These are phyloP conservation scores for Cynara cardunculus DNA, from an alignment of 129 eudicot genomes.

Conservation along the genomic window DNA sequence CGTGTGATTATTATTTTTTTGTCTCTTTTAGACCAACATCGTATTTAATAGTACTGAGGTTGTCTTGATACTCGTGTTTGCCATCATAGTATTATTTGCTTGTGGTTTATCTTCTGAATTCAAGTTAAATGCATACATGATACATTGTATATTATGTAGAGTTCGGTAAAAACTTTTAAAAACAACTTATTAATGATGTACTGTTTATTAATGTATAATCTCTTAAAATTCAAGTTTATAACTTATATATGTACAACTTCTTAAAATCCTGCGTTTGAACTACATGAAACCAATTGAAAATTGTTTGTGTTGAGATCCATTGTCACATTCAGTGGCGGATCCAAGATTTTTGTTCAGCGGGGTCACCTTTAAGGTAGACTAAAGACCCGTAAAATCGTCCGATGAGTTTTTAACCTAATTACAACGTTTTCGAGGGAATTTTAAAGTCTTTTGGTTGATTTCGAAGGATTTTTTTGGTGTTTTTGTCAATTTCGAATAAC, in stretches of 20 bases:
- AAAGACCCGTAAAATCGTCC: too few relatives aligned
- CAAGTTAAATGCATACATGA: neutral
- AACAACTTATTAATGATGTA: neutral
- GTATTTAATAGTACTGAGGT: neutral
- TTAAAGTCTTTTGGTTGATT: too few relatives aligned
- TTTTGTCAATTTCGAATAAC: too few relatives aligned
- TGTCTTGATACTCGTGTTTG: neutral
- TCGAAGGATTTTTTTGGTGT: too few relatives aligned
- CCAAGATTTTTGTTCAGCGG: too few relatives aligned
- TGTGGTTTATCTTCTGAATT: neutral
- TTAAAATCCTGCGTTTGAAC: neutral
- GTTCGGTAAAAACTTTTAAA: neutral
- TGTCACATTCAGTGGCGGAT: too few relatives aligned
- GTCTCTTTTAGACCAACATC: neutral
- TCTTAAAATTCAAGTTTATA: neutral
- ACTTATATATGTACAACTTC: neutral
- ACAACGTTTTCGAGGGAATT: too few relatives aligned
- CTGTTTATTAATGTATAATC: neutral
- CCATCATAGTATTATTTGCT: neutral
- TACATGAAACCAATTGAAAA: neutral
- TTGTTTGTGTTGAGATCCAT: neutral
- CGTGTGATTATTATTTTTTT: neutral
- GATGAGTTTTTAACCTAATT: too few relatives aligned
- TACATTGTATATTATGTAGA: neutral
- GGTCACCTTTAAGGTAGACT: too few relatives aligned